Percentiles rank a stretch among this genome's conserved stretches.
These are phyloP conservation scores for Primulina eburnea DNA, from an alignment of 257 asterid genomes.

Conservation along the genomic window DNA sequence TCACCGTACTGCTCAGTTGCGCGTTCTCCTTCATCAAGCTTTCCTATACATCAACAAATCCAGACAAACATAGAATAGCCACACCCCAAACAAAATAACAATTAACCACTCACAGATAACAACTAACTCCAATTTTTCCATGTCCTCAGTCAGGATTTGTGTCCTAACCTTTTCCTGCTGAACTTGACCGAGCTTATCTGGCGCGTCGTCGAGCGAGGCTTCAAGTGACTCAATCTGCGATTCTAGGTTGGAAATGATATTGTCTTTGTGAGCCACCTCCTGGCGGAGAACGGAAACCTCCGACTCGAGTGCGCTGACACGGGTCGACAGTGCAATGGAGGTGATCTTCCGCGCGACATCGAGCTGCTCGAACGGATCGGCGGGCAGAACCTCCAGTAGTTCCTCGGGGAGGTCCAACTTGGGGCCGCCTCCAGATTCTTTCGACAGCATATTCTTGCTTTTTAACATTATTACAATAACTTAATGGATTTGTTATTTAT, in stretches of 20 bases:
- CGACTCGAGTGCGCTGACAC: conserved; percentile 76
- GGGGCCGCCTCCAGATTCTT: conserved; percentile 34
- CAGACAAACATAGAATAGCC: conserved; percentile 28
- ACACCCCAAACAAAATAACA: background rate
- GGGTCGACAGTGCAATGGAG: conserved; percentile 89
- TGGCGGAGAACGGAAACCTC: conserved; percentile 65
- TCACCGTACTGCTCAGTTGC: conserved; percentile 42
- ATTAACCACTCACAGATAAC: background rate
- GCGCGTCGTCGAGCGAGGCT: conserved; percentile 47
- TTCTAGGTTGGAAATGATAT: conserved; percentile 63
- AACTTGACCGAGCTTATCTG: conserved; percentile 53
- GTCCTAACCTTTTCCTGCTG: conserved; percentile 71
- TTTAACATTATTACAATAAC: background rate
- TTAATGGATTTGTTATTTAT: background rate
- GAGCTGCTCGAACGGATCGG: conserved; percentile 92
- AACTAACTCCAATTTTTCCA: no score
- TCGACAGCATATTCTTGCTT: conserved; percentile 39
- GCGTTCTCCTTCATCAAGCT: conserved; percentile 41
- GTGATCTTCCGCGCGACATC: conserved; percentile 91
- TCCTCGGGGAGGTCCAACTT: conserved; percentile 84
- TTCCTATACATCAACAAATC: conserved; percentile 32
- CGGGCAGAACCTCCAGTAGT: conserved; percentile 59
- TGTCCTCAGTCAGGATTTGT: background rate
- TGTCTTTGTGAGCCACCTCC: conserved; percentile 59
- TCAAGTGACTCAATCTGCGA: conserved; percentile 76